These are phyloP conservation scores for Bondarzewia mesenterica DNA, from an alignment of 1,284 basidiomycete species.

Conservation along the genomic window DNA sequence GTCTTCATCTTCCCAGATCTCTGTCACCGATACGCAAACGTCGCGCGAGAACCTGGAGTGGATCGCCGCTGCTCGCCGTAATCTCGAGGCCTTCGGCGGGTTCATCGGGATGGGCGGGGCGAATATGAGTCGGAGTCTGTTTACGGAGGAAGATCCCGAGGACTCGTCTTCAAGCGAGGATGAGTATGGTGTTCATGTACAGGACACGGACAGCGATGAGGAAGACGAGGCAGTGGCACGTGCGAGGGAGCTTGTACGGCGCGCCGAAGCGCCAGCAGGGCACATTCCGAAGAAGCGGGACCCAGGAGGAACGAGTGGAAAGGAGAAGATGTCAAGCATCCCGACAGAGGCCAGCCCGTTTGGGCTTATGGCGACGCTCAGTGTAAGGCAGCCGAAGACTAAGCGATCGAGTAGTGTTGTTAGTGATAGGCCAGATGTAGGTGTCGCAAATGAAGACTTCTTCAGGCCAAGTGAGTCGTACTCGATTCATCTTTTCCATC, in stretches of 20 bases:
- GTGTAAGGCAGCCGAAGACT: slow-evolving; percentile 36
- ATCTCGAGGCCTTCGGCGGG: slow-evolving; percentile 55
- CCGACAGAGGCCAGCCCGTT: slow-evolving; percentile 57
- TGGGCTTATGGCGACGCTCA: slow-evolving; percentile 60
- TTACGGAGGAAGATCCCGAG: slow-evolving; percentile 18
- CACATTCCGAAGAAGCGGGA: slow-evolving; percentile 9
- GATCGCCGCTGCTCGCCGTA: slow-evolving; percentile 63
- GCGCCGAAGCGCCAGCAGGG: not conserved
- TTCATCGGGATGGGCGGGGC: slow-evolving; percentile 53
- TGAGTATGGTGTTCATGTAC: slow-evolving; percentile 15
- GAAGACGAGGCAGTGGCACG: slow-evolving; percentile 6
- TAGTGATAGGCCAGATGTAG: slow-evolving; percentile 37
- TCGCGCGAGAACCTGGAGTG: slow-evolving; percentile 33
- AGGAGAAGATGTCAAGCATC: slow-evolving; percentile 40
- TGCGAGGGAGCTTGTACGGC: too few species aligned
- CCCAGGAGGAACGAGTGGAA: slow-evolving; percentile 14
- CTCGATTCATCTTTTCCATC: not conserved
- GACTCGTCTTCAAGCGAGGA: slow-evolving; percentile 12
- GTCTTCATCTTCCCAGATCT: slow-evolving; percentile 19
- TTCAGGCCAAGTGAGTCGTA: slow-evolving; percentile 49
- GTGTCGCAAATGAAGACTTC: slow-evolving; percentile 57
- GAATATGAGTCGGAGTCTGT: slow-evolving; percentile 40
- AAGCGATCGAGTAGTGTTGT: slow-evolving; percentile 21
- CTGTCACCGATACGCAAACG: slow-evolving; percentile 31
- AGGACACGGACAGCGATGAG: slow-evolving; percentile 15